Percentiles rank a stretch among this genome's conserved stretches.
These are phyloP conservation scores for Calonectria leucothoes DNA, from an alignment of 2,329 filamentous ascomycete genomes.

Conservation along the genomic window DNA sequence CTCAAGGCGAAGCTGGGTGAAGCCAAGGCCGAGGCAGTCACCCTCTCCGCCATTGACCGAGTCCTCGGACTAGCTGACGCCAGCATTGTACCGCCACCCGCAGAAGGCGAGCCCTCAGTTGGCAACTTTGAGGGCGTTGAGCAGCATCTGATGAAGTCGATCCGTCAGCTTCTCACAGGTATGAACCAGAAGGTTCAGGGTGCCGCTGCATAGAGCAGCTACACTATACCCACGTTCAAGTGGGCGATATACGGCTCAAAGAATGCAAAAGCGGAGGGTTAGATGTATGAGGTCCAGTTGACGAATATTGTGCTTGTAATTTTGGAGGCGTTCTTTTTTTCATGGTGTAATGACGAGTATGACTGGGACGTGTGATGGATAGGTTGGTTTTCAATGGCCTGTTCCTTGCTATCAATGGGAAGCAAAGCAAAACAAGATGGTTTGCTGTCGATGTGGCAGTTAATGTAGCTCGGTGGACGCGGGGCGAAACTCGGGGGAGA, in stretches of 20 bases:
- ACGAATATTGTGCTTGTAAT: conserved; percentile 28
- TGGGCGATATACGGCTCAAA: not conserved
- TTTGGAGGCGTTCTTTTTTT: conserved; percentile 37
- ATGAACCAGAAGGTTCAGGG: conserved; percentile 53
- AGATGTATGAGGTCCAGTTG: conserved; percentile 20
- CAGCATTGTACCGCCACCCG: conserved; percentile 52
- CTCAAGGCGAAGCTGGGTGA: conserved; percentile 55
- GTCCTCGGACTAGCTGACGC: conserved; percentile 60
- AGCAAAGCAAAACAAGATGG: not conserved
- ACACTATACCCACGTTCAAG: not conserved
- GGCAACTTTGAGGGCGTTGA: conserved; percentile 54
- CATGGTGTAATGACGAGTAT: conserved; percentile 41
- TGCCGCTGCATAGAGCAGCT: not conserved
- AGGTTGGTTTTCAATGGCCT: conserved; percentile 26
- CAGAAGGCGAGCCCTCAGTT: conserved; percentile 45
- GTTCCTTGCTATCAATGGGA: conserved; percentile 13
- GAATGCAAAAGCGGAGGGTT: not conserved
- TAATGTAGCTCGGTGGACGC: conserved; percentile 1
- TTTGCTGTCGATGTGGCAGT: conserved; percentile 9
- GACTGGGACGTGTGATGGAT: conserved; percentile 35
- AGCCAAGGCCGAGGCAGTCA: conserved; percentile 57
- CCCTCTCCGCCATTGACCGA: conserved; percentile 63
- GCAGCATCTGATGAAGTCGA: conserved; percentile 54
- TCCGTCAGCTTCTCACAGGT: conserved; percentile 52
- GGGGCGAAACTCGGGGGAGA: conserved; percentile 17